Percentiles rank a stretch among this genome's conserved stretches.
Conservation (phyloP, 108 stramenopile genomes). For the Skeletonema potamos region DNA sequence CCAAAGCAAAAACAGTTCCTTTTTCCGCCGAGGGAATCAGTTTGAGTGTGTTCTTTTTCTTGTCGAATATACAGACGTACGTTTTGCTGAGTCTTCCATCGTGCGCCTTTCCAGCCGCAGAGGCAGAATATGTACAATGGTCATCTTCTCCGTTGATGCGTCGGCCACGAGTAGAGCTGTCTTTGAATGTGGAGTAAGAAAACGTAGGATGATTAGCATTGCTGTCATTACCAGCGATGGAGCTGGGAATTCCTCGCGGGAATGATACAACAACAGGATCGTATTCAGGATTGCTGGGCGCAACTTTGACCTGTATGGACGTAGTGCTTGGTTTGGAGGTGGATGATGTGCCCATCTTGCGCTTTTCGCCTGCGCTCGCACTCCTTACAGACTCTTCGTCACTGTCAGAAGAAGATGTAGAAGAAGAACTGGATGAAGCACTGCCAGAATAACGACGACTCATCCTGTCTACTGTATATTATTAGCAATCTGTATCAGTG, state of each 20-base stretch:
- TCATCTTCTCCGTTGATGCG: constrained; percentile 43
- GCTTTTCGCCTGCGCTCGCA: constrained; percentile 8
- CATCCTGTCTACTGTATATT: not conserved
- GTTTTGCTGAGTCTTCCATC: constrained; percentile 72
- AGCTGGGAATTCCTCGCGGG: constrained; percentile 66
- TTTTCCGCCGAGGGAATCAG: constrained; percentile 56
- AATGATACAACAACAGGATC: constrained; percentile 81
- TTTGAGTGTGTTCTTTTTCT: constrained; percentile 45
- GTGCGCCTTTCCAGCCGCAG: constrained; percentile 45
- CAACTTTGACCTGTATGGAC: constrained; percentile 16
- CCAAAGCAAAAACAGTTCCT: constrained; percentile 71
- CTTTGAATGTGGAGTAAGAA: constrained; percentile 31
- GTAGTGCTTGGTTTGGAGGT: not conserved
- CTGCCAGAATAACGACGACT: not conserved
- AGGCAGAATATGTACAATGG: constrained; percentile 47
- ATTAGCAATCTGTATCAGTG: no score
- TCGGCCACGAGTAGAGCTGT: constrained; percentile 33
- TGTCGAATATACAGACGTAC: constrained; percentile 70
- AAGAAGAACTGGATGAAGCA: not conserved
- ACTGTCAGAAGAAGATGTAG: constrained; percentile 3
- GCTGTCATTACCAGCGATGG: constrained; percentile 4
- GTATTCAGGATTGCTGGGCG: constrained; percentile 26
- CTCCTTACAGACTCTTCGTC: not conserved
- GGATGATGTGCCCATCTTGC: not conserved
- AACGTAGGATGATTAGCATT: constrained; percentile 37